Conservation (phyloP, 768 basidiomycete genomes). For the Obba rivulosa region DNA sequence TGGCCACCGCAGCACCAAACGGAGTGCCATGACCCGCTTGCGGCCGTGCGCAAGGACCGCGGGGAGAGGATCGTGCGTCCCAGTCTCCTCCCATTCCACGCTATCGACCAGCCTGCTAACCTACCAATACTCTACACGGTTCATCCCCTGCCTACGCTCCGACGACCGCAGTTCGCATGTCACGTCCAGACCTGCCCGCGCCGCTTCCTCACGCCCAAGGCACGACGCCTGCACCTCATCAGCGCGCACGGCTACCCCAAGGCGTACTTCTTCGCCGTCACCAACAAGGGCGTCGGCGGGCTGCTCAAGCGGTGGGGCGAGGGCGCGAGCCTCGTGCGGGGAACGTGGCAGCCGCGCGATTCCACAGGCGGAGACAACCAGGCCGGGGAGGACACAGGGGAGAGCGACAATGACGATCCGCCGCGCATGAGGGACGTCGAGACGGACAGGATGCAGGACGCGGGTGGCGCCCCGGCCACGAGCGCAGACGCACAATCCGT, state of each 20-base stretch:
- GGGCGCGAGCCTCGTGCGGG: conserved; percentile 73
- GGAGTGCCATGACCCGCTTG: conserved; percentile 85
- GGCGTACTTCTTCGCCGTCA: conserved; percentile 87
- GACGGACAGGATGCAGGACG: background rate
- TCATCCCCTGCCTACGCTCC: background rate
- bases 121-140: background rate
- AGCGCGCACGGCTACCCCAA: conserved; percentile 79
- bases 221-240: conserved; percentile 77
- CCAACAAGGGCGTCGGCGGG: conserved; percentile 85
- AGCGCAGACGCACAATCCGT: too few species aligned
- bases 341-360: conserved; percentile 58
- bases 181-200: conserved; percentile 57
- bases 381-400: too few species aligned
- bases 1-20: conserved; percentile 58
- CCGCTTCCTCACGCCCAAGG: conserved; percentile 66
- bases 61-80: conserved; percentile 80
- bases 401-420: conserved; percentile 16
- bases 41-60: conserved; percentile 67
- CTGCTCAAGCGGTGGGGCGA: conserved; percentile 78
- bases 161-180: conserved; percentile 62
- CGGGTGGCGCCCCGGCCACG: too few species aligned
- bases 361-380: too few species aligned
- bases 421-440: conserved; percentile 1
- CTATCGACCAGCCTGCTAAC: background rate
- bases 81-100: background rate